Evolutionary conservation across 2,329 filamentous ascomycete species (phyloP), one percentile per base, ranked within the genome.

Genomic region (Thyridium curvatum): DNA sequence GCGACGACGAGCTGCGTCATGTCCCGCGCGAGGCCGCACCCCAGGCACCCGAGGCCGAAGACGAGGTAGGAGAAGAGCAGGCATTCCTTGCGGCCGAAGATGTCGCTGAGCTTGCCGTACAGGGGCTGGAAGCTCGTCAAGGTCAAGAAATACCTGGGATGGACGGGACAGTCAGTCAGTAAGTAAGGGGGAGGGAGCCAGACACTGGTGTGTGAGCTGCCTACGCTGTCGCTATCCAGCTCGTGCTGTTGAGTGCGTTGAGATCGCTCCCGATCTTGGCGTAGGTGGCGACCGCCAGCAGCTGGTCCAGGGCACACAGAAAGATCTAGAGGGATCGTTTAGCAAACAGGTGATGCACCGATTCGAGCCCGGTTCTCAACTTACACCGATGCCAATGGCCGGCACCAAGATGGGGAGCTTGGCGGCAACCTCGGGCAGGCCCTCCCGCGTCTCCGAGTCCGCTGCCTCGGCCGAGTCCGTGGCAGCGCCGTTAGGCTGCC

Each of bases 221-320:
- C 16, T 18, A 41, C 30, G 40, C 44, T 8, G 41, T 43, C n/a
- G 83, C 83, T 42, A 89, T 82, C 84, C 85, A 89, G 38, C 77
- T 83, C 4, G 84, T 87, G 47, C 76, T 77, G 53, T 84, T 86
- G 38, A 91, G 68, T 2, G 85, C 83, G 37, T 85, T 69, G 18
- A 91, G 64, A 46, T 90, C 86, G 41, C 74, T 86, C 10, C 84
- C 85, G 50, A 91, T 90, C 45, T 74, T 78, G 36, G 82, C 83
- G 57, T 89, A 89, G n/a, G 74, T 81, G n/a, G 79, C 79, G 35
- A 90, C 77, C 21, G 86, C 80, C 39, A 90, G 77, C 1, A 86
- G 86, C 57, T 89, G 84, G 53, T 91, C 86, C 37, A 82, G 71
- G 4, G 85, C 82, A 15, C 81, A 74, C 8, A 91, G 68, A 53